Percentiles rank a stretch among this genome's conserved stretches.
phyloP scores from a whole-genome alignment of 805 yeast genomes.

The Grigorovia humatica region DNA sequence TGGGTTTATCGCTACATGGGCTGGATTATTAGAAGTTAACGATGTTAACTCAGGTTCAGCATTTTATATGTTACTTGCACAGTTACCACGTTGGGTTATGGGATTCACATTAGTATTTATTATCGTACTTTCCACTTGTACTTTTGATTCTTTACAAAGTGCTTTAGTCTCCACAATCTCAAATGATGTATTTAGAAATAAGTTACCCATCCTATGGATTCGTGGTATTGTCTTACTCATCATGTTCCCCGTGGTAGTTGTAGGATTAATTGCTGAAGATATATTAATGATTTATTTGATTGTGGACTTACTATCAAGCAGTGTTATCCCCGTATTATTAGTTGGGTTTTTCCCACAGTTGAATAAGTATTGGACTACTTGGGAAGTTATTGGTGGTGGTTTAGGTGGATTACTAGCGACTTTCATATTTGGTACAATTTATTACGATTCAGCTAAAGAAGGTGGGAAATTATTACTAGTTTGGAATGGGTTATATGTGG shows the following conservation, averaged over 20 bases:
- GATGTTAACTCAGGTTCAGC: constrained; percentile 52
- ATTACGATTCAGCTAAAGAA: constrained; percentile 58
- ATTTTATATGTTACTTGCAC: constrained; percentile 57
- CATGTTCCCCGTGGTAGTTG: constrained; percentile 80
- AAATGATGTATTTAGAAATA: constrained; percentile 82
- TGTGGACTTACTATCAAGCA: constrained; percentile 81
- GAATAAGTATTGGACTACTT: constrained; percentile 56
- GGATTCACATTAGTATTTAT: constrained; percentile 74
- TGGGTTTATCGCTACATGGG: constrained; percentile 88
- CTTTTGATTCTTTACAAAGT: constrained; percentile 81
- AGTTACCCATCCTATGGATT: constrained; percentile 51
- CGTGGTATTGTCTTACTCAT: constrained; percentile 62
- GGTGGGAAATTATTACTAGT: constrained; percentile 71
- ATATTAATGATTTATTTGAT: constrained; percentile 80
- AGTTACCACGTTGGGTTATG: constrained; percentile 77
- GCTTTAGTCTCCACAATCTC: constrained; percentile 84
- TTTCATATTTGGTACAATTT: constrained; percentile 74
- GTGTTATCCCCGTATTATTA: constrained; percentile 75
- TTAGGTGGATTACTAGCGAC: constrained; percentile 72
- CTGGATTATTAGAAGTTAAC: constrained; percentile 46
- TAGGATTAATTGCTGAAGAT: constrained; percentile 75
- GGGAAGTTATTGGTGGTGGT: constrained; percentile 78
- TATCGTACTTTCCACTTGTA: constrained; percentile 70
- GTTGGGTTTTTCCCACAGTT: constrained; percentile 61
- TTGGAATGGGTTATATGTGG: constrained; percentile 68